phyloP scores from a whole-genome alignment of 2,329 filamentous ascomycete genomes.

The Pseudocercospora macadamiae region DNA sequence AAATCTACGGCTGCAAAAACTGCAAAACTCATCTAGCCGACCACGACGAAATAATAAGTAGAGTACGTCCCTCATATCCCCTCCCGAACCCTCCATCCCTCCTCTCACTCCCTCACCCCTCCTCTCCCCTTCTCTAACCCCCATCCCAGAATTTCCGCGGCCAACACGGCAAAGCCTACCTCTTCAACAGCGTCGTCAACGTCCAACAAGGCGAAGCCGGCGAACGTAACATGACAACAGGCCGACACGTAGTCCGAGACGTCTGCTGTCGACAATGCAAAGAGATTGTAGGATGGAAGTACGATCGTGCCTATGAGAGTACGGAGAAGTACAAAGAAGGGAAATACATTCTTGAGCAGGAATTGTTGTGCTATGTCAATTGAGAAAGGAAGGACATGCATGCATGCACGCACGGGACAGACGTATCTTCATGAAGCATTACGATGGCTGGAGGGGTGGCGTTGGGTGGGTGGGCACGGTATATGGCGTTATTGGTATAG shows the following conservation, averaged over 20 bases:
- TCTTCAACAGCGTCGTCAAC: constrained; percentile 95
- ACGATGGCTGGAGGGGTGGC: background rate
- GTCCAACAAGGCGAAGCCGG: constrained; percentile 78
- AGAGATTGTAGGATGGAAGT: constrained; percentile 96
- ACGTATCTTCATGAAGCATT: background rate
- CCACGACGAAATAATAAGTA: constrained; percentile 92
- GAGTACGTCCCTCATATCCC: constrained; percentile 59
- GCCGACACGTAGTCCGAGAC: constrained; percentile 89
- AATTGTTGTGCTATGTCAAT: constrained; percentile 78
- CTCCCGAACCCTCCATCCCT: background rate
- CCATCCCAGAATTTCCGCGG: constrained; percentile 84
- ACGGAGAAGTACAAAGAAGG: constrained; percentile 98
- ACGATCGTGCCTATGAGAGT: constrained; percentile 92
- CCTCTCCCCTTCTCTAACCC: constrained; percentile 4
- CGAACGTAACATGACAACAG: constrained; percentile 98
- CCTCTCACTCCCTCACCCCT: constrained; percentile 7
- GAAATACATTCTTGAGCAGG: constrained; percentile 94
- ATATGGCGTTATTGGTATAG: too few species aligned
- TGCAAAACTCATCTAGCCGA: constrained; percentile 97
- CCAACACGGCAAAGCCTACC: constrained; percentile 96
- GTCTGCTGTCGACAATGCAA: constrained; percentile 90
- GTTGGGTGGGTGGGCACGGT: background rate
- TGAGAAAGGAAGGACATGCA: constrained; percentile 39
- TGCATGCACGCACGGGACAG: background rate
- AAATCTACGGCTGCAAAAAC: constrained; percentile 80